Evolutionary conservation across 75 land plant species (phyloP), one percentile per base, ranked within the genome.

Genomic region (Selaginella moellendorffii): DNA sequence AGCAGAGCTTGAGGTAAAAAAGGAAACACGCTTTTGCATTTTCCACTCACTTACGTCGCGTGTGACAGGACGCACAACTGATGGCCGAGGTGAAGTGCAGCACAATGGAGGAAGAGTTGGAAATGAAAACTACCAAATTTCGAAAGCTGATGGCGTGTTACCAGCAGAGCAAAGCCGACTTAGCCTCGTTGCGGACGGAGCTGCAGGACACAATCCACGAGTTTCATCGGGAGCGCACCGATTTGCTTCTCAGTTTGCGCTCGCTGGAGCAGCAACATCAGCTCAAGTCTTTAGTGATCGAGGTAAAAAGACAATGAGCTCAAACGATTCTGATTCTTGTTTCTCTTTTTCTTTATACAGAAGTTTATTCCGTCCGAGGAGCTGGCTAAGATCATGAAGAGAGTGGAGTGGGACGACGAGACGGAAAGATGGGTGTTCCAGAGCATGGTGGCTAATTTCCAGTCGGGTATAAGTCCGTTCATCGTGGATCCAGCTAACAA

Each of bases 71-170:
- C 31, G 71, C 76, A 53, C 76, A 73, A 67, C 17, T 73, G 20
- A 73, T 73, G 76, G 76, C 71, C 26, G 76, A 73, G 30, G 76
- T 68, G 29, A 73, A 73, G 60, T 73, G 71, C 66, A 73, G 42
- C 46, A 73, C 76, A 26, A 73, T 73, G 76, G 76, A 73, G 64
- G 76, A 73, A 54, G 76, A 73, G 65, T 46, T 73, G 28, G 76
- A 73, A 27, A 42, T 63, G 61, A 73, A 73, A 36, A 73, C 76
- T 28, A 60, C 61, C 1, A 73, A 73, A 66, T 29, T 73, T 24
- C 28, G 66, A 30, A 68, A 63, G 65, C 46, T 73, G 61, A 73
- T 73, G 76, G 71, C 76, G 29, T 29, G 72, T 12, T 73, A 73
- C 27, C 76, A 73, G 61, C 76, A 73, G 54, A 68, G 72, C 30